phyloP scores from a whole-genome alignment of 495 filamentous ascomycete genomes.

The Delitschia confertaspora region DNA sequence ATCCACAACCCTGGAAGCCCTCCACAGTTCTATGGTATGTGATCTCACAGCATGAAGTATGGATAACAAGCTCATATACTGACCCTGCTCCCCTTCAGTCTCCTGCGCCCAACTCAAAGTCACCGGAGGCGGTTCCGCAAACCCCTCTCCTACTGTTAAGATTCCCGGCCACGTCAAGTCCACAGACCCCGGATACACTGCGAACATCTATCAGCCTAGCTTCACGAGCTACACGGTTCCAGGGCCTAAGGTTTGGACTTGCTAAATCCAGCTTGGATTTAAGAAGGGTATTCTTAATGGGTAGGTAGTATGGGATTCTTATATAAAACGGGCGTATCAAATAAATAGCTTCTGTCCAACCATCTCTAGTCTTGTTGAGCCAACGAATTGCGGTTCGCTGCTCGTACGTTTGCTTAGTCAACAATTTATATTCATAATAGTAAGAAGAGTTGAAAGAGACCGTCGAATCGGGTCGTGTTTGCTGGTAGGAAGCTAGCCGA shows the following conservation, averaged over 20 bases:
- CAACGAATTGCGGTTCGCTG: too few species aligned
- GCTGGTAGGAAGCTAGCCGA: too few species aligned
- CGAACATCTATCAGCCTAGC: constrained; percentile 44
- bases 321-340: too few species aligned
- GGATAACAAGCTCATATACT: background rate
- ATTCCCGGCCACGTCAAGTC: constrained; percentile 50
- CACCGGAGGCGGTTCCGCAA: constrained; percentile 17
- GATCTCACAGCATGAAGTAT: background rate
- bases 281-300: too few species aligned
- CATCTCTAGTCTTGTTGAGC: too few species aligned
- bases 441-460: too few species aligned
- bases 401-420: too few species aligned
- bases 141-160: constrained; percentile 7
- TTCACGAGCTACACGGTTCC: constrained; percentile 43
- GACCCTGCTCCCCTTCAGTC: constrained; percentile 18
- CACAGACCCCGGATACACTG: constrained; percentile 46
- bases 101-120: constrained; percentile 28
- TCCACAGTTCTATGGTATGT: constrained; percentile 42
- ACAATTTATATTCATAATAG: too few species aligned
- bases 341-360: too few species aligned
- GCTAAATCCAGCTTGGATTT: constrained; percentile 15
- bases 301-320: constrained; percentile 1
- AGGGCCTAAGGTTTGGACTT: constrained; percentile 36
- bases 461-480: too few species aligned
- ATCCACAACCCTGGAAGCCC: constrained; percentile 47